Percentiles rank a stretch among this genome's conserved stretches.
Evolutionary conservation across 306 rosid genomes (phyloP).

Genomic region (Cyclanthera cordifolia): DNA sequence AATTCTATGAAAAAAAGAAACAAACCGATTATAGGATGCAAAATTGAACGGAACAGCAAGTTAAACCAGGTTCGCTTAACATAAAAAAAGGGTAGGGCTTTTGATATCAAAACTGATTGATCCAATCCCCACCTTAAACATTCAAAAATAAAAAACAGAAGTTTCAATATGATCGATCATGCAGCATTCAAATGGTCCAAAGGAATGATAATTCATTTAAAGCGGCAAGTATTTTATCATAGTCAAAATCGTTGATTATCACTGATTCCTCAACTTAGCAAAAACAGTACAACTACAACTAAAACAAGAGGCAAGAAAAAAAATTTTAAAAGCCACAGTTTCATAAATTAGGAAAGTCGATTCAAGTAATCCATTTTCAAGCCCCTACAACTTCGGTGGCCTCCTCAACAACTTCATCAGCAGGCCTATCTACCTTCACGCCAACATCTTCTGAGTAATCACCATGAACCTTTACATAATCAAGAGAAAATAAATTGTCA

Average conservation of each 20-base stretch:
- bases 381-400: slow-evolving; percentile 59
- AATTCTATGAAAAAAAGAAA: no score
- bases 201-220: background rate
- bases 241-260: slow-evolving; percentile 13
- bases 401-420: slow-evolving; percentile 43
- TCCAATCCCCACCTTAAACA: no score
- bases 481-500: background rate
- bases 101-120: no score
- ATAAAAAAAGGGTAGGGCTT: no score
- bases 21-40: background rate
- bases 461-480: slow-evolving; percentile 54
- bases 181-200: background rate
- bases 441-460: slow-evolving; percentile 66
- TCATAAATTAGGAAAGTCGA: background rate
- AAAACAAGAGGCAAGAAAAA: background rate
- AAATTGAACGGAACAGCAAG: background rate
- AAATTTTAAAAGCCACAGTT: background rate
- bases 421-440: slow-evolving; percentile 72
- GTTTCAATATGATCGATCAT: background rate
- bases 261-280: slow-evolving; percentile 7
- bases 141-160: background rate
- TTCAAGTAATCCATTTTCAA: slow-evolving; percentile 18
- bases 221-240: background rate
- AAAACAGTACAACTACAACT: background rate
- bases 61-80: background rate